Base-by-base conservation (phyloP, 1,284 basidiomycete genomes). In the Malassezia nana region DNA sequence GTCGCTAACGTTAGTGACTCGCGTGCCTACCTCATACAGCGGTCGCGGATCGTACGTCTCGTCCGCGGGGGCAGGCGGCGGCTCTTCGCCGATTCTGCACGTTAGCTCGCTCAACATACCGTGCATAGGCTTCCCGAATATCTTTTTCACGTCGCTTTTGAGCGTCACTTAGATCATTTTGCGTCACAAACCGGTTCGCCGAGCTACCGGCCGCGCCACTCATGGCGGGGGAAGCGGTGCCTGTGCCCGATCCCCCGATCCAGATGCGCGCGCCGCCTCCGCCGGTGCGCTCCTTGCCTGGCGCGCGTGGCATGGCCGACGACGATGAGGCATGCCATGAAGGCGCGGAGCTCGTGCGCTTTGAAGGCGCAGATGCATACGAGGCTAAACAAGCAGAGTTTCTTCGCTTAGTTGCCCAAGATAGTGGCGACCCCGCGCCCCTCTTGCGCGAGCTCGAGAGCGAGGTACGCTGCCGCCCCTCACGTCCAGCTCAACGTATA, bases 91-190 rank as follows among this genome's bases (percentile, higher is more conserved):
- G 10, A 49, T 53, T 29, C 54, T 56, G 35, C 15, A 7, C n/a
- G 32, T 28, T n/a, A 39, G 16, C 13, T 20, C 26, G 16, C 16
- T 22, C 0, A 26, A 74, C 76, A 50, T 63, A 85, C 87, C 88
- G 81, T 35, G 84, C 88, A 76, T 92, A 94, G 13, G 89, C 89
- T 12, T 86, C 89, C 69, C 84, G 86, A 87, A 89, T 91, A 69
- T 91, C 86, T 66, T 87, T 84, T 25, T 91, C 86, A 58, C 83
- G 79, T 39, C 81, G 79, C 9, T 81, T 79, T 59, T 83, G 85
- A 22, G 87, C 87, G 26, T 82, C 80, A 45, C 90, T 87, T 41
- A 94, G 78, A 32, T 89, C 85, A 15, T 79, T 78, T 74, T 87
- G 83, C 26, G 87, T 84, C 58, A 79, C 76, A 67, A 80, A 80